phyloP scores from a whole-genome alignment of 805 yeast species.

The Cyberlindnera xylosilytica region DNA sequence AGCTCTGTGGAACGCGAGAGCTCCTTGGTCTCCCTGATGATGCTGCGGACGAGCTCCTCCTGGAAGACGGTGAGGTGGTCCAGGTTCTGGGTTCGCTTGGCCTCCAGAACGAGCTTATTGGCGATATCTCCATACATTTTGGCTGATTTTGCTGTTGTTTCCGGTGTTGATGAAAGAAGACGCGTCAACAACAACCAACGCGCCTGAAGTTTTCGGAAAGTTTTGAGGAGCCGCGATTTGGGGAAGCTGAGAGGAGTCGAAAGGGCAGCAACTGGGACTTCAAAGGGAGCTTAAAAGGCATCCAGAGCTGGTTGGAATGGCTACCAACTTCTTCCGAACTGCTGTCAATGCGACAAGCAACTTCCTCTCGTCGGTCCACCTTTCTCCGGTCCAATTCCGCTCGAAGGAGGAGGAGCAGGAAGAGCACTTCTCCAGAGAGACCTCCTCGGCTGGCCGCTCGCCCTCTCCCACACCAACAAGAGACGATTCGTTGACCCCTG shows the following conservation, averaged over 20 bases:
- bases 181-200: too few species aligned
- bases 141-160: not conserved
- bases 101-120: slow-evolving; percentile 77
- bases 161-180: not conserved
- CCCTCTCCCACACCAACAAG: too few species aligned
- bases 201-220: too few species aligned
- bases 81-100: slow-evolving; percentile 70
- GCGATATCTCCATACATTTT: slow-evolving; percentile 88
- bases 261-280: too few species aligned
- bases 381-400: not conserved
- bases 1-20: slow-evolving; percentile 37
- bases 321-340: too few species aligned
- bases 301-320: too few species aligned
- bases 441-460: too few species aligned
- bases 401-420: not conserved
- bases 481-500: too few species aligned
- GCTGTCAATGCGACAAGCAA: too few species aligned
- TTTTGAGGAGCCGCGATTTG: too few species aligned
- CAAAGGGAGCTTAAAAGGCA: too few species aligned
- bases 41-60: slow-evolving; percentile 63
- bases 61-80: slow-evolving; percentile 68
- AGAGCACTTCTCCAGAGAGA: not conserved
- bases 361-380: not conserved
- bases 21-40: slow-evolving; percentile 69
- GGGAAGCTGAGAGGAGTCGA: too few species aligned